phyloP scores from a whole-genome alignment of 305 asterid species.

The Fraxinus ornus region DNA sequence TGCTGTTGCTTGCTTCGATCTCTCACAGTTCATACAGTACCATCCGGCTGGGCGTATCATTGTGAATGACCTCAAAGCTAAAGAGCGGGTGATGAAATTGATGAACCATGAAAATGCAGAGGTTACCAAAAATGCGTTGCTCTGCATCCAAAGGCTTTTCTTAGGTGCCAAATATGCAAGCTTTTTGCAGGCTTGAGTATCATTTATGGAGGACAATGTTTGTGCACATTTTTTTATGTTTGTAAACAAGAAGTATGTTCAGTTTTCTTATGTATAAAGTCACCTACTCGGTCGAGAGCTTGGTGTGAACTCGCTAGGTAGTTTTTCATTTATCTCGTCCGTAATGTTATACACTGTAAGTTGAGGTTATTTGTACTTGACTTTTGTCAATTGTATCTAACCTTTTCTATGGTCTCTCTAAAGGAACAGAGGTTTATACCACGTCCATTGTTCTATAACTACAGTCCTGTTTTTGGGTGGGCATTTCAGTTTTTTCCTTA shows the following conservation, averaged over 20 bases:
- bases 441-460: background rate
- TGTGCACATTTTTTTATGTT: constrained; percentile 3
- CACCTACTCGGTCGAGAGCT: background rate
- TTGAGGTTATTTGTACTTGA: background rate
- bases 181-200: constrained; percentile 70
- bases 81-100: constrained; percentile 91
- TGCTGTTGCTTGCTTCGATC: constrained; percentile 84
- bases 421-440: background rate
- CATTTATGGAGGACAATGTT: constrained; percentile 2
- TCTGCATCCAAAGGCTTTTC: constrained; percentile 92
- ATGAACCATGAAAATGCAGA: constrained; percentile 81
- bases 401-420: background rate
- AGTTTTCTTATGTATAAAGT: background rate
- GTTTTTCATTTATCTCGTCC: background rate
- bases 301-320: background rate
- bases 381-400: background rate
- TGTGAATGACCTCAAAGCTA: constrained; percentile 82
- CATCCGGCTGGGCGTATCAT: constrained; percentile 89
- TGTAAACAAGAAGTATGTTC: constrained; percentile 17
- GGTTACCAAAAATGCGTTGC: constrained; percentile 88
- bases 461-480: background rate
- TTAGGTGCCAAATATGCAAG: constrained; percentile 94
- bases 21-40: constrained; percentile 82
- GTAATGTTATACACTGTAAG: background rate
- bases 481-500: background rate